These are phyloP conservation scores for Hyaloperonospora arabidopsidis DNA, from an alignment of 352 stramenopile genomes.

Conservation along the genomic window DNA sequence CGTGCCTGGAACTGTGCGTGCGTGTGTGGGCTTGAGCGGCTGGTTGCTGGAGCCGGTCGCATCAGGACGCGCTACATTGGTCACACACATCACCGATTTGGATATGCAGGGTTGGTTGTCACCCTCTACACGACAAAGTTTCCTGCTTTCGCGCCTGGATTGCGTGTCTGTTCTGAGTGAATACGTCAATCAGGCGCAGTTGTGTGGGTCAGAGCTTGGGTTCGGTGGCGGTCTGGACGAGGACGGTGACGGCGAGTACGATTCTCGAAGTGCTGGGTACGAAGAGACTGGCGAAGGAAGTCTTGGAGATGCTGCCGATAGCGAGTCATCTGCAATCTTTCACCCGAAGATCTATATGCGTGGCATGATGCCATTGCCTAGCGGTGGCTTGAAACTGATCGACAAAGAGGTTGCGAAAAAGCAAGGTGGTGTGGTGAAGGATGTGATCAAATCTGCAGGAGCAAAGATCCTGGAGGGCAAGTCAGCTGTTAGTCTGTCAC, in stretches of 20 bases:
- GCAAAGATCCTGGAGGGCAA: slow-evolving; percentile 65
- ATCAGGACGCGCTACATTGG: slow-evolving; percentile 41
- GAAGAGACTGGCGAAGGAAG: slow-evolving; percentile 34
- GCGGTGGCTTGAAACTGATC: slow-evolving; percentile 68
- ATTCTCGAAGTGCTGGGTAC: slow-evolving; percentile 25
- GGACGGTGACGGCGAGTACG: slow-evolving; percentile 30
- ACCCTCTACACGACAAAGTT: slow-evolving; percentile 33
- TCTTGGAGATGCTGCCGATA: slow-evolving; percentile 26
- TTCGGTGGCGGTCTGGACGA: slow-evolving; percentile 41
- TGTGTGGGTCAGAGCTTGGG: slow-evolving; percentile 41
- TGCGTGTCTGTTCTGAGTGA: slow-evolving; percentile 55
- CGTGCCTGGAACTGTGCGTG: slow-evolving; percentile 35
- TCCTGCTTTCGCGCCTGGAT: slow-evolving; percentile 53
- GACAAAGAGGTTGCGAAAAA: slow-evolving; percentile 85
- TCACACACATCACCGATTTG: slow-evolving; percentile 70
- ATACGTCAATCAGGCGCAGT: slow-evolving; percentile 53
- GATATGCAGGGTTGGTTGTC: slow-evolving; percentile 52
- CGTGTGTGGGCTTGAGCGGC: slow-evolving; percentile 54
- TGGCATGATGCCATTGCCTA: slow-evolving; percentile 65
- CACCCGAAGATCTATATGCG: slow-evolving; percentile 77
- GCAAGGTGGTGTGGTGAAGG: slow-evolving; percentile 76
- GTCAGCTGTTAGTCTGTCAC: slow-evolving; percentile 70
- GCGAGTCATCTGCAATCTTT: slow-evolving; percentile 34
- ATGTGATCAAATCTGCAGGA: slow-evolving; percentile 73
- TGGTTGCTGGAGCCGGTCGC: slow-evolving; percentile 73